These are phyloP conservation scores for Priceomyces haplophilus DNA, from an alignment of 805 yeast species.

Conservation along the genomic window DNA sequence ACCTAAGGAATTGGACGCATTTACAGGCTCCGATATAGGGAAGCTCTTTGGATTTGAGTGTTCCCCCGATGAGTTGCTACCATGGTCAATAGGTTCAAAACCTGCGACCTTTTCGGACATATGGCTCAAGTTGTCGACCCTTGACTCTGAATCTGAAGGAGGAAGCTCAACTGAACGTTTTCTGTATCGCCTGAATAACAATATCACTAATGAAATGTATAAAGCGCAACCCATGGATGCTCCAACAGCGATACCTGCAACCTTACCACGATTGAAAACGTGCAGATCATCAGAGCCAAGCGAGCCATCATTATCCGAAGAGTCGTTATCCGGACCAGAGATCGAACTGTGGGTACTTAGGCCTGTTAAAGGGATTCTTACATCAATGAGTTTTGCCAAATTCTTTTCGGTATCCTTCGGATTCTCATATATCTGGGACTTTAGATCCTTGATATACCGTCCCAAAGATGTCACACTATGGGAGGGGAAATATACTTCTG, in stretches of 20 bases:
- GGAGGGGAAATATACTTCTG: slow-evolving; percentile 78
- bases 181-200: slow-evolving; percentile 51
- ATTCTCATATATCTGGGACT: slow-evolving; percentile 62
- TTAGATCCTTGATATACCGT: slow-evolving; percentile 43
- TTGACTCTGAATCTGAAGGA: slow-evolving; percentile 39
- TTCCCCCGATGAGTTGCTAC: slow-evolving; percentile 13
- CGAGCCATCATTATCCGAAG: slow-evolving; percentile 29
- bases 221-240: slow-evolving; percentile 72
- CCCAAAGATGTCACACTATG: slow-evolving; percentile 48
- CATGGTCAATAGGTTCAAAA: slow-evolving; percentile 20
- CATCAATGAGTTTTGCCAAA: slow-evolving; percentile 71
- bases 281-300: slow-evolving; percentile 23
- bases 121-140: slow-evolving; percentile 18
- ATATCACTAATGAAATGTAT: slow-evolving; percentile 59
- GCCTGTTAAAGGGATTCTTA: slow-evolving; percentile 57
- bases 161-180: slow-evolving; percentile 39
- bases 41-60: slow-evolving; percentile 34
- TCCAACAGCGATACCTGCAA: slow-evolving; percentile 81
- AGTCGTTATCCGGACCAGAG: slow-evolving; percentile 13
- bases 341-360: slow-evolving; percentile 20
- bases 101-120: slow-evolving; percentile 20
- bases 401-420: slow-evolving; percentile 52
- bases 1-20: slow-evolving; percentile 68
- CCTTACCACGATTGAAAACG: slow-evolving; percentile 30
- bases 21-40: slow-evolving; percentile 64